Base-by-base conservation (phyloP, 257 asterid species). In the Plantago elongata region DNA sequence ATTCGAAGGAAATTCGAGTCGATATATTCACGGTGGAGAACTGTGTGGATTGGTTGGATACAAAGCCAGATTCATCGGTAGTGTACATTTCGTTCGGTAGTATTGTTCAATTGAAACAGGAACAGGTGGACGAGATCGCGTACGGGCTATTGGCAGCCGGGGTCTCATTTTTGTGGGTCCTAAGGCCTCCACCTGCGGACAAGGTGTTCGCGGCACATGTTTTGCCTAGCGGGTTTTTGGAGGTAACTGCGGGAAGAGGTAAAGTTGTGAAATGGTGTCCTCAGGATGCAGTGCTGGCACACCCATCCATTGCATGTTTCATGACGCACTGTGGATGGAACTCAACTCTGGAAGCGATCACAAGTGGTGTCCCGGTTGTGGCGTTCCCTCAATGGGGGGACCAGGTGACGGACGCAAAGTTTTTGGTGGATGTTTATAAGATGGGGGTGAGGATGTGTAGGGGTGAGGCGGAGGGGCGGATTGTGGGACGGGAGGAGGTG, bases 331-430 rank as follows among this genome's bases (percentile, higher is more conserved):
- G 97, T 27, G 95, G 97, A 0, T 90, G 97, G 96, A 90, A 87
- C 69, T 90, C 97, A 11, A 78, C 95, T 2, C 43, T 85, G 77
- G 97, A 90, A 77, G 88, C 96, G 18, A 14, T 90, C 55, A 60
- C 95, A 11, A 75, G 79, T 22, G 97, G 97, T 12, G 86, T 83
- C 0, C 95, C 97, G 14, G 74, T 85, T 61, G 68, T 80, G 70
- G 88, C 96, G 16, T 85, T 83, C 60, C 97, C 97, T 0, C 91
- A 78, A 59, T 85, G 90, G 87, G 97, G 97, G 5, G 97, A 90
- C 47, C 96, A 90, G 77, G 97, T 90, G 11, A 82, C 89, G 17
- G 78, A 90, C 54, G 97, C 96, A 0, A 90, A 87, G 81, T 90
- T 76, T 45, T 40, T 87, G 66, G 96, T 87, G 5, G 97, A 90